Base-by-base conservation (phyloP, 1,284 basidiomycete species). In the Phellinidium pouzarii region DNA sequence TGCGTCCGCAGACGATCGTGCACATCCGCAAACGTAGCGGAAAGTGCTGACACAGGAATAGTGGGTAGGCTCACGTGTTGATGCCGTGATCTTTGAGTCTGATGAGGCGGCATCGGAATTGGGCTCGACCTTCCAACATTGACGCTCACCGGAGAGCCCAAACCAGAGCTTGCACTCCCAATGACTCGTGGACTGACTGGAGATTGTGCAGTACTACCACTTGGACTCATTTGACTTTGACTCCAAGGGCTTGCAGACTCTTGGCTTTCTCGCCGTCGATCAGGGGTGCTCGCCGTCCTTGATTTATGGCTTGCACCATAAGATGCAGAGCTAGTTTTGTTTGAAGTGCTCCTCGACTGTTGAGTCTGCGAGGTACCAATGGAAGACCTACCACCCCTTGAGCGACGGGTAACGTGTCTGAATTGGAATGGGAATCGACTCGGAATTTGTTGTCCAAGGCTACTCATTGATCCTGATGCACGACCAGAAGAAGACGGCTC, bases 401-500 rank as follows among this genome's bases (percentile, higher is more conserved):
- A 53, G 9, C 46, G 19, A 19, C 54, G 43, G 20, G 44, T 41
- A 4, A 79, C 79, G 7, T 74, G 73, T 23, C 81, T 77, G 68
- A 79, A 78, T 53, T 78, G 73, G 74, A 87, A 86, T 3, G 84
- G 86, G 63, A 84, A 86, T 1, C 82, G 76, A 4, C 82, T 80
- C 17, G 68, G 65, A 48, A 90, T 71, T 1, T 85, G 87, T n/a
- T 83, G 81, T 1, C 87, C 87, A 4, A 90, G 75, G 59, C 82
- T 84, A 4, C 86, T 88, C 78, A 90, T 80, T 3, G 86, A 89
- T 17, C 78, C 84, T 3, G 84, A 87, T 1, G 78, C 82, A 26
- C 80, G 76, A 36, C 76, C 75, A 26, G 60, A 60, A 3, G 77
- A 75, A 3, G 79, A 80, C 3, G 71, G 71, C 3, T 71, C 71